Evolutionary conservation across 139 green algal species (phyloP).

Genomic region (Eudorina sp.): DNA sequence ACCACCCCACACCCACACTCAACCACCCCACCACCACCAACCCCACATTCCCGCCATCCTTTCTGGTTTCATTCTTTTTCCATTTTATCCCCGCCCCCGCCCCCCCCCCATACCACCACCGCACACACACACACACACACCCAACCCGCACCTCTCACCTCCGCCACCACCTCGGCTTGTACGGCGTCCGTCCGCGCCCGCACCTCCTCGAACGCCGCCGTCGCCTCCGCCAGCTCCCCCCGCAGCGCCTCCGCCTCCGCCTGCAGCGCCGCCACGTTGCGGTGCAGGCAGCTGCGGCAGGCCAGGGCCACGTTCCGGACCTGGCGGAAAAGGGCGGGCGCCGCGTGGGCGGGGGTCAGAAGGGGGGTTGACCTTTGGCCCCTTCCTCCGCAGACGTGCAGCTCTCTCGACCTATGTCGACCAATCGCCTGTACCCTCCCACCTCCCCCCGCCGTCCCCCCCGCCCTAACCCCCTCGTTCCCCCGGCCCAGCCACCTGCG

Average conservation of each 20-base stretch:
- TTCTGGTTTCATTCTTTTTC: too few species aligned
- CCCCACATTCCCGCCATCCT: too few species aligned
- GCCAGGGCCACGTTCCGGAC: constrained; percentile 72
- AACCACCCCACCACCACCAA: too few species aligned
- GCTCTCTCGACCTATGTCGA: too few species aligned
- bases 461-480: not conserved
- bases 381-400: too few species aligned
- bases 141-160: constrained; percentile 61
- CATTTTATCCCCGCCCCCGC: not conserved
- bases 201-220: constrained; percentile 71
- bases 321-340: constrained; percentile 64
- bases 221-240: constrained; percentile 57
- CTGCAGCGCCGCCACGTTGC: constrained; percentile 62
- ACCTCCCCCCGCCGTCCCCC: not conserved
- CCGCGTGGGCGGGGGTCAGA: too few species aligned
- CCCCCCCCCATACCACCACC: too few species aligned
- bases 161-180: constrained; percentile 70
- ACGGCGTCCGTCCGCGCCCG: constrained; percentile 53
- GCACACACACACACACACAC: too few species aligned
- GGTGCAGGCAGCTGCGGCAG: constrained; percentile 63
- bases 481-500: constrained; percentile 40
- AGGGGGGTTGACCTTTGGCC: too few species aligned
- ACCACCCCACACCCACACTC: too few species aligned
- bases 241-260: constrained; percentile 57
- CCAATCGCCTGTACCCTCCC: too few species aligned